Base-by-base conservation (phyloP, 2,329 filamentous ascomycete species). In the Trichoderma atrobrunneum region DNA sequence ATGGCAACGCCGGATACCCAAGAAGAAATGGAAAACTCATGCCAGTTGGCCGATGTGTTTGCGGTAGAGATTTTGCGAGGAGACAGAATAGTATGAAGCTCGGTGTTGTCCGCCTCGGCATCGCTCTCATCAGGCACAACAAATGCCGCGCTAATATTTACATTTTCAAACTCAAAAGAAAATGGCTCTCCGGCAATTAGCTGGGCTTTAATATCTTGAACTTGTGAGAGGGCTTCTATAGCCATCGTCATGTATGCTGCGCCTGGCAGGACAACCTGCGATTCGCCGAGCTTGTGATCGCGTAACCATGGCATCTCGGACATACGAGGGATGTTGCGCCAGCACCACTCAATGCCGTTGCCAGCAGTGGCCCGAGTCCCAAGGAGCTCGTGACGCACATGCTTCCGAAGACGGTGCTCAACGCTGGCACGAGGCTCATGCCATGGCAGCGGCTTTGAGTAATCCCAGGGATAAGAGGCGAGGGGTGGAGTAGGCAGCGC, bases 221-320 rank as follows among this genome's bases (percentile, higher is more conserved):
- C 79, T 26, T 69, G 66, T 5, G 66, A 69, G 14, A 69, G 56
- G 3, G 85, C 85, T 71, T 87, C 85, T 0, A 84, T 76, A 1
- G 81, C 83, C 76, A 85, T 83, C 18, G 79, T 77, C 1, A 85
- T 68, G 74, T 85, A 87, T 0, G 79, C 84, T 0, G 85, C 81
- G 1, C 76, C 82, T 0, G 86, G 86, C 65, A 86, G 85, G 8
- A 87, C 77, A 16, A 81, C 77, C 54, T 84, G 76, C 24, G 84
- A 86, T 74, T 89, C 87, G 75, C 90, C 84, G 70, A 80, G 80
- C 56, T 69, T 69, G 79, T 90, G 88, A 74, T 89, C 85, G 56
- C 85, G 81, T 12, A 89, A 80, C 81, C 89, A 90, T 5, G 89
- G 85, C 1, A 86, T 77, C 73, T 87, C 85, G 32, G 84, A 82